phyloP scores from a whole-genome alignment of 1,139 yeast species.

The Hansenula lynferdii region DNA sequence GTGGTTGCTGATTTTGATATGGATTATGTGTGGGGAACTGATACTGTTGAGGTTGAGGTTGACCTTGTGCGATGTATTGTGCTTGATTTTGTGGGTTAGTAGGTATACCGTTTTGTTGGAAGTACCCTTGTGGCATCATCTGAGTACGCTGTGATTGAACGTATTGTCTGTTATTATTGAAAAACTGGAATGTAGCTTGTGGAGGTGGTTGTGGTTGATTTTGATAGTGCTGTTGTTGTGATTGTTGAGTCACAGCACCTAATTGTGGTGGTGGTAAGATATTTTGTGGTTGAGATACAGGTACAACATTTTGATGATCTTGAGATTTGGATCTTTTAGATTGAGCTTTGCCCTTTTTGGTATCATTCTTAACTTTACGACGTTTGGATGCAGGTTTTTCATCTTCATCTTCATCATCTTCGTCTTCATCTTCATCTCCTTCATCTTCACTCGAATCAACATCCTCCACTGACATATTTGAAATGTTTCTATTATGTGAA shows the following conservation, averaged over 20 bases:
- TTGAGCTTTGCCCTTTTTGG: constrained; percentile 10
- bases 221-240: constrained; percentile 3
- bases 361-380: background rate
- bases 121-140: background rate
- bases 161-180: background rate
- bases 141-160: too few relatives aligned
- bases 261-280: background rate
- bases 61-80: background rate
- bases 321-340: constrained; percentile 12
- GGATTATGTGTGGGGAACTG: too few relatives aligned
- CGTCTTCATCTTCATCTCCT: constrained; percentile 1
- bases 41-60: too few relatives aligned
- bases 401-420: constrained; percentile 23
- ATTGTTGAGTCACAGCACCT: background rate
- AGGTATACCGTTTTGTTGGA: background rate
- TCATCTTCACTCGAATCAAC: constrained; percentile 9
- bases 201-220: constrained; percentile 6
- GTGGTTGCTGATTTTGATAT: too few relatives aligned
- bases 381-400: constrained; percentile 8
- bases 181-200: background rate
- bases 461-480: constrained; percentile 12
- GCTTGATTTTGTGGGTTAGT: background rate
- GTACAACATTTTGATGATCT: constrained; percentile 9
- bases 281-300: constrained; percentile 4
- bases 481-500: constrained; percentile 6